Evolutionary conservation across 2,329 filamentous ascomycete species (phyloP).

Genomic region (Grosmannia serpens): DNA sequence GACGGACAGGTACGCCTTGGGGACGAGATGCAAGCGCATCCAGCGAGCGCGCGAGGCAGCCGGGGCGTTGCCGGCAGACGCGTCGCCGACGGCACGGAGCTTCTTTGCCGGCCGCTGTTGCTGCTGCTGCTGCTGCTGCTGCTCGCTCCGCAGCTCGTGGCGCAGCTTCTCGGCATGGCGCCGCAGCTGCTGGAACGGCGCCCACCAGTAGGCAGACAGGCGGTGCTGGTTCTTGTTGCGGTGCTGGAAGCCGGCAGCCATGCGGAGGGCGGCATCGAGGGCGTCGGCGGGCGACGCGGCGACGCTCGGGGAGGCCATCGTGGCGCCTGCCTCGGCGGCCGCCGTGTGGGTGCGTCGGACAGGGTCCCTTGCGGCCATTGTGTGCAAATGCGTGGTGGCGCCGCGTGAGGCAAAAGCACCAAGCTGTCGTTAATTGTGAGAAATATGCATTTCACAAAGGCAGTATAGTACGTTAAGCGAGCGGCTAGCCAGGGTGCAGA

Average conservation of each 20-base stretch:
- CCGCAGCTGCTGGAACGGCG: constrained; percentile 58
- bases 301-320: not conserved
- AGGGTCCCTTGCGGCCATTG: too few species aligned
- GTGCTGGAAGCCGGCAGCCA: constrained; percentile 64
- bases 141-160: constrained; percentile 18
- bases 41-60: constrained; percentile 23
- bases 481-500: not conserved
- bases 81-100: not conserved
- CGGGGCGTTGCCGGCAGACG: not conserved
- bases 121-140: constrained; percentile 3
- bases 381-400: not conserved
- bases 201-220: constrained; percentile 63
- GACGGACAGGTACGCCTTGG: constrained; percentile 32
- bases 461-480: not conserved
- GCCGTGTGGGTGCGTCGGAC: too few species aligned
- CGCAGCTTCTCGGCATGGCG: constrained; percentile 50
- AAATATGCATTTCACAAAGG: not conserved
- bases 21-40: constrained; percentile 27
- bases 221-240: constrained; percentile 91
- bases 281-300: constrained; percentile 11
- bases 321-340: too few species aligned
- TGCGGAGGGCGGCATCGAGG: constrained; percentile 30
- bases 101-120: constrained; percentile 22
- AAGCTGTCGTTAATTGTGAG: too few species aligned
- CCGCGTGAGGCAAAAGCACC: too few species aligned